Percentiles rank a stretch among this genome's conserved stretches.
Conservation (phyloP, 148 eudicot genomes). For the Rhododendron molle region DNA sequence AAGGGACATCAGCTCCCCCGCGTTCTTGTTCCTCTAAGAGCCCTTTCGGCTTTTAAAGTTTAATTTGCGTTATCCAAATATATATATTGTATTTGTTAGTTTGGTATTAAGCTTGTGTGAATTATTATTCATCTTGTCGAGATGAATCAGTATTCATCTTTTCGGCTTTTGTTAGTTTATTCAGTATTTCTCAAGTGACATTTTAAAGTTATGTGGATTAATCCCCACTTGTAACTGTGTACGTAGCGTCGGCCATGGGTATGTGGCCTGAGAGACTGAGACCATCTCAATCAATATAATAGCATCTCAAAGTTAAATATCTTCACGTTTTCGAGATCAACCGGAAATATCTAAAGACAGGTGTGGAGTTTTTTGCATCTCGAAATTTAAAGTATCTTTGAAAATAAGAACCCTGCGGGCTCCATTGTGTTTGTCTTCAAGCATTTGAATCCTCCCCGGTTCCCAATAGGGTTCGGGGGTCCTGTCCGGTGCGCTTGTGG, state of each 20-base stretch:
- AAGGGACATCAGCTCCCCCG: no score
- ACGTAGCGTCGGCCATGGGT: background rate
- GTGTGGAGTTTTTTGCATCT: background rate
- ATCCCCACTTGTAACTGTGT: background rate
- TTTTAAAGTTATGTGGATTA: no score
- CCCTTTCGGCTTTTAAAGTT: no score
- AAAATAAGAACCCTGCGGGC: background rate
- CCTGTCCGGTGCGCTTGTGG: background rate
- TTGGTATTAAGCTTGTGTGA: no score
- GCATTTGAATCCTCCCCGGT: background rate
- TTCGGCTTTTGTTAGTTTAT: no score
- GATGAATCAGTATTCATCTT: no score
- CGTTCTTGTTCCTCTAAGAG: no score
- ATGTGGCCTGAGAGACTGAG: background rate
- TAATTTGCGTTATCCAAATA: no score
- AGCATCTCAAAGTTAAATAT: background rate
- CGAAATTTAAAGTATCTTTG: background rate
- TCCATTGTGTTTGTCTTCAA: background rate
- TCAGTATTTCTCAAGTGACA: no score
- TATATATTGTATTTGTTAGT: no score
- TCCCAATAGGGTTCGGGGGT: background rate
- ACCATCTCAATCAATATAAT: background rate
- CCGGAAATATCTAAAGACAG: background rate
- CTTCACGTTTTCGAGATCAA: background rate
- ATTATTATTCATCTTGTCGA: no score